These are phyloP conservation scores for Endoconidiophora laricicola DNA, from an alignment of 2,329 filamentous ascomycete genomes.

Conservation along the genomic window DNA sequence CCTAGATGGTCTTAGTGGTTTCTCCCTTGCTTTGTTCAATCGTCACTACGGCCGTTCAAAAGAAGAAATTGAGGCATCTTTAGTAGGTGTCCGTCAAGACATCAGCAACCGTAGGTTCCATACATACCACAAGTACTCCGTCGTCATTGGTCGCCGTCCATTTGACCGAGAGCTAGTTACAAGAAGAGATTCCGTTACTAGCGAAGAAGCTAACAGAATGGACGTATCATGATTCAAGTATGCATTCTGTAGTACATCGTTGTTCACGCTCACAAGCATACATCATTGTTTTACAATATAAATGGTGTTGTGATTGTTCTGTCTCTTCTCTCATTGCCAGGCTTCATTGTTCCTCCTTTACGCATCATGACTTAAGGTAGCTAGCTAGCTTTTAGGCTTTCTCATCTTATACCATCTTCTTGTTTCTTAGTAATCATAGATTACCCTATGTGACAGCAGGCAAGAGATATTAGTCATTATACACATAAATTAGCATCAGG, in stretches of 20 bases:
- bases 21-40: constrained; percentile 26
- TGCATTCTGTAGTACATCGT: neutral
- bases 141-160: constrained; percentile 36
- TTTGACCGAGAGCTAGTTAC: constrained; percentile 15
- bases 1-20: constrained; percentile 27
- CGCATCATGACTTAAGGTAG: too few species aligned
- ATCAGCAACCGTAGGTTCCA: constrained; percentile 30
- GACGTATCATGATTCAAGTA: neutral
- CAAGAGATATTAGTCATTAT: neutral
- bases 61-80: constrained; percentile 34
- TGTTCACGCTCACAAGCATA: neutral
- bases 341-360: too few species aligned
- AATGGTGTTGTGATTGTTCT: neutral
- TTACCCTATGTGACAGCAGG: neutral
- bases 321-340: neutral
- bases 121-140: constrained; percentile 31
- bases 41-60: constrained; percentile 24
- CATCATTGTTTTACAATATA: neutral
- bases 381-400: too few species aligned
- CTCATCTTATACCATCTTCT: too few species aligned
- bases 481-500: neutral
- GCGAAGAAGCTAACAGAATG: neutral
- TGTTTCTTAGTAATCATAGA: too few species aligned
- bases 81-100: constrained; percentile 32
- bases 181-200: neutral